A percentile compares a stretch with the other conserved stretches of the same genome.
These are phyloP conservation scores for Lachnum nothofagi DNA, from an alignment of 2,329 filamentous ascomycete genomes.

Conservation along the genomic window DNA sequence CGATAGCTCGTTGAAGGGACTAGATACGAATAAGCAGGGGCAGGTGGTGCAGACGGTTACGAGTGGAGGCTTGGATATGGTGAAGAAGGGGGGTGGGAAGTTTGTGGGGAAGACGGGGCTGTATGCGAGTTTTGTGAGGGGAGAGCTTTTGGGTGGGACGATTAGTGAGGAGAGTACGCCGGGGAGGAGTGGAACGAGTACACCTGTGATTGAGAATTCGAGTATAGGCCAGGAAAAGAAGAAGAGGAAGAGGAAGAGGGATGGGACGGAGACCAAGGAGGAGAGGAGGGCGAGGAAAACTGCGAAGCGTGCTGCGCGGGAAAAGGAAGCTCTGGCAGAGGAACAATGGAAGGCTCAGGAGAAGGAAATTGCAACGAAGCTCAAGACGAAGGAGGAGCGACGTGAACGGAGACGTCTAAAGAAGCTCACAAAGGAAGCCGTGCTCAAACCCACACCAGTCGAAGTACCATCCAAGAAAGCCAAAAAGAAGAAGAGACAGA, in stretches of 20 bases:
- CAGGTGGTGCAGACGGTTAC: slow-evolving; percentile 51
- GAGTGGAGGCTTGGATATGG: slow-evolving; percentile 50
- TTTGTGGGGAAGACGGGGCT: slow-evolving; percentile 56
- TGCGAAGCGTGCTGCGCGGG: slow-evolving; percentile 32
- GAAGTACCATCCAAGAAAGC: slow-evolving; percentile 28
- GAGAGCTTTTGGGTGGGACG: slow-evolving; percentile 72
- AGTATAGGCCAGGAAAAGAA: slow-evolving; percentile 30
- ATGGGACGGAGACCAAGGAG: slow-evolving; percentile 28
- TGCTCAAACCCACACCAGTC: slow-evolving; percentile 12
- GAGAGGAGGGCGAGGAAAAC: slow-evolving; percentile 37
- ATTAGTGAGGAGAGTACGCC: slow-evolving; percentile 33
- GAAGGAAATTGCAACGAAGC: slow-evolving; percentile 17
- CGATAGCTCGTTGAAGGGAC: slow-evolving; percentile 78
- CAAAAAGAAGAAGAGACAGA: slow-evolving; percentile 30
- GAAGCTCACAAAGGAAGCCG: slow-evolving; percentile 25
- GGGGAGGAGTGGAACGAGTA: slow-evolving; percentile 17
- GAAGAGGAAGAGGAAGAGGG: slow-evolving; percentile 29
- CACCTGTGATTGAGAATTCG: slow-evolving; percentile 15
- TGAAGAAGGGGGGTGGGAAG: slow-evolving; percentile 49
- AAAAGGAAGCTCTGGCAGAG: slow-evolving; percentile 16
- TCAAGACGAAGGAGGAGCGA: slow-evolving; percentile 34
- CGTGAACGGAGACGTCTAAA: slow-evolving; percentile 36
- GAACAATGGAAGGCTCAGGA: slow-evolving; percentile 17
- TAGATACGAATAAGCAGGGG: slow-evolving; percentile 59
- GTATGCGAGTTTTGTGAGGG: slow-evolving; percentile 80